These are phyloP conservation scores for Globisporangium echinulatum DNA, from an alignment of 352 stramenopile species.

Conservation along the genomic window DNA sequence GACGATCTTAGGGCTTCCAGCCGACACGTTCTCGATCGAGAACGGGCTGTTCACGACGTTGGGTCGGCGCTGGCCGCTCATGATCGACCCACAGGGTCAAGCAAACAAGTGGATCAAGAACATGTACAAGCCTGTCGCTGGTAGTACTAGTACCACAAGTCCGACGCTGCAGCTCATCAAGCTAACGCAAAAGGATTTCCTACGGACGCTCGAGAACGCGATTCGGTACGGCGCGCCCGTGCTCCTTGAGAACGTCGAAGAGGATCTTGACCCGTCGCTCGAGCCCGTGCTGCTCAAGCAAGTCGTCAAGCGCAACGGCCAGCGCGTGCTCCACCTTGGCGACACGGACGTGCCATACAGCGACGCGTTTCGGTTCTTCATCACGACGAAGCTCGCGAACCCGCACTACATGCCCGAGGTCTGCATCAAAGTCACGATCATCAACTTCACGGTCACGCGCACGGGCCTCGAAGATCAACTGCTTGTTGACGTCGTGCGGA, in stretches of 20 bases:
- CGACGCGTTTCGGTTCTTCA: constrained; percentile 91
- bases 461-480: constrained; percentile 91
- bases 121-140: constrained; percentile 68
- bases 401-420: constrained; percentile 94
- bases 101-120: constrained; percentile 94
- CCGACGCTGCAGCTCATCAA: constrained; percentile 90
- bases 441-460: constrained; percentile 94
- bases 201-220: constrained; percentile 89
- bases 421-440: constrained; percentile 93
- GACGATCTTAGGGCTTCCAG: constrained; percentile 90
- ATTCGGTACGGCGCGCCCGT: constrained; percentile 90
- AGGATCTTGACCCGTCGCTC: constrained; percentile 89
- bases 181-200: constrained; percentile 88
- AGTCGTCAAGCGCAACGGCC: constrained; percentile 89
- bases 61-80: constrained; percentile 87
- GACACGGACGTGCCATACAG: constrained; percentile 91
- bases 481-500: constrained; percentile 89
- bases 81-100: constrained; percentile 93
- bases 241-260: constrained; percentile 92
- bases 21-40: constrained; percentile 91
- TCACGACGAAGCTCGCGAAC: constrained; percentile 93
- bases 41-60: constrained; percentile 91
- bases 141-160: constrained; percentile 1
- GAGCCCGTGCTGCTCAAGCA: constrained; percentile 92
- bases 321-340: constrained; percentile 85